Base-by-base conservation (phyloP, 2,329 filamentous ascomycete species). In the Pyricularia sp. region DNA sequence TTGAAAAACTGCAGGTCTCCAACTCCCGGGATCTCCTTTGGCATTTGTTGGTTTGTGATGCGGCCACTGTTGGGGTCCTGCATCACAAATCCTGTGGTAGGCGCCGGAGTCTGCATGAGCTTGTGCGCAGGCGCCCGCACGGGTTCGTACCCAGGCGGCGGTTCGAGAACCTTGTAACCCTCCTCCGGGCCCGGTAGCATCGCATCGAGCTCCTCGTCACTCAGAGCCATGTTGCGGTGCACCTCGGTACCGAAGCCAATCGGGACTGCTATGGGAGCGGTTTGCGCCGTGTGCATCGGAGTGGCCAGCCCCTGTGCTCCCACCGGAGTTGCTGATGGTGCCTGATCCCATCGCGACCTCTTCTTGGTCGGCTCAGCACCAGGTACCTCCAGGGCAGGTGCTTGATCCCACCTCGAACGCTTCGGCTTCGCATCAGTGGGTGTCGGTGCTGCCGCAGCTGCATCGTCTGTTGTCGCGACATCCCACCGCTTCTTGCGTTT, bases 1-100 rank as follows among this genome's bases (percentile, higher is more conserved):
- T 99, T 99, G 86, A 99, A 97, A 78, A 98, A 99, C 73, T 97
- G 94, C 67, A 99, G 82, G 78, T 99, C 95, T 58, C 94, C 94
- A 66, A 99, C 93, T 58, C 95, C 95, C 3, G 95, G 94, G 55
- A 99, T 97, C 76, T 98, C 94, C 4, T 93, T 97, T 10, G 94
- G 93, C 75, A 98, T 88, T 73, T 96, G 92, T 80, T 96, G 97
- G 73, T 93, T 93, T 76, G 94, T 88, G 66, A 92, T 83, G 72
- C 93, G 88, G 70, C 89, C 88, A 76, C 92, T 93, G 73, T 96
- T 93, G 10, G 93, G 92, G 73, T 99, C 93, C 77, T 98, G 95
- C 88, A 97, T 97, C 90, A 97, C 95, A 81, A 98, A 99, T 2
- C 95, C 95, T 61, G 86, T 88, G 28, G 91, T 84, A n/a, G 92